Base-by-base conservation (phyloP, 2,329 filamentous ascomycete genomes). In the Acrocalymma vagum region DNA sequence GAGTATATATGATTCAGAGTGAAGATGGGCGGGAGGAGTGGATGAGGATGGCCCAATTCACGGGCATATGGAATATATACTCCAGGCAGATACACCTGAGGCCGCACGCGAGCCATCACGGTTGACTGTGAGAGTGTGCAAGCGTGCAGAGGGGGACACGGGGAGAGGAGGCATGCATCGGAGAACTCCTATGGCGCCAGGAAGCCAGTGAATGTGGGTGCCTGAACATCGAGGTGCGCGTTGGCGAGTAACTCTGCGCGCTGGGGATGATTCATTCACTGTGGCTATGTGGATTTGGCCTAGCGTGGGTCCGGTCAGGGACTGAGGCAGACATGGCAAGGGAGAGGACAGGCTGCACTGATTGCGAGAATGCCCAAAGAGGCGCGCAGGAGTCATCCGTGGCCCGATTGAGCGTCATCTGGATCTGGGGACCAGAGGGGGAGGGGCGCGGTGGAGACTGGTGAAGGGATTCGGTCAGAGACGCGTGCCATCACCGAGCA, bases 11-110 rank as follows among this genome's bases (percentile, higher is more conserved):
- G 40, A 55, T 38, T 48, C 18, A 27, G 21, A 42, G n/a, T 21
- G 33, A 55, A 27, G 45, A 51, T 36, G 48, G 36, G 46, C 52
- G 49, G 49, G 48, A 45, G 28, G 32, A 32, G 14, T 27, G 26
- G 33, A 40, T 34, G 34, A 26, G 36, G 46, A 35, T 38, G 22
- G 29, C n/a, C n/a, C n/a, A n/a, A n/a, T n/a, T n/a, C n/a, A n/a
- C n/a, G n/a, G n/a, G n/a, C n/a, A n/a, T n/a, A 36, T 18, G 20
- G 38, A 38, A 39, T 60, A 58, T 65, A 65, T 65, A 64, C 40
- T 44, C 56, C 50, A 65, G 61, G 61, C 62, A 65, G 55, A 58
- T 49, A 48, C 6, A 47, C 53, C 55, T 63, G 62, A 67, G 63
- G 62, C 63, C 62, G 61, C 45, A 49, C 38, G 41, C 47, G 45